Percentiles rank a stretch among this genome's conserved stretches.
These are phyloP conservation scores for Yamadazyma aaseri DNA, from an alignment of 1,139 yeast genomes.

Conservation along the genomic window DNA sequence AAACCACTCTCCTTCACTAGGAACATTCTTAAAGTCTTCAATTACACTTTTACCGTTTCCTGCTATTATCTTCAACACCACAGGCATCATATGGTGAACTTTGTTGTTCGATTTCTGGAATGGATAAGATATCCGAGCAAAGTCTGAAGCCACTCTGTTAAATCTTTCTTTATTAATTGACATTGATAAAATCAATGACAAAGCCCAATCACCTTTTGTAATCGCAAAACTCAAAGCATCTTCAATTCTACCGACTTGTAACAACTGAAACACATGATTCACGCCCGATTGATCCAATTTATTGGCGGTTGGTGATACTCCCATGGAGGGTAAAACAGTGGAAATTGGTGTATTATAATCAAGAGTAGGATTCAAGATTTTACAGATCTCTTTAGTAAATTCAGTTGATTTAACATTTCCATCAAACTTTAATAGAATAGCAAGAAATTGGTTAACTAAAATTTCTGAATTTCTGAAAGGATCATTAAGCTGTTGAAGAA, in stretches of 20 bases:
- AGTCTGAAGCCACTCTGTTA: slow-evolving; percentile 53
- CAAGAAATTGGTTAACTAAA: slow-evolving; percentile 31
- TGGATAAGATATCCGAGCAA: slow-evolving; percentile 36
- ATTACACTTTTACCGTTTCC: slow-evolving; percentile 62
- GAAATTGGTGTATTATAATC: slow-evolving; percentile 22
- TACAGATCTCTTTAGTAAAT: slow-evolving; percentile 27
- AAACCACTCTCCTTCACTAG: slow-evolving; percentile 50
- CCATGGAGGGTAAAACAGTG: slow-evolving; percentile 17
- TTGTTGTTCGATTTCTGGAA: slow-evolving; percentile 42
- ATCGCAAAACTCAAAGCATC: slow-evolving; percentile 66
- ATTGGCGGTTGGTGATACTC: slow-evolving; percentile 30
- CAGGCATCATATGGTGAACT: slow-evolving; percentile 55
- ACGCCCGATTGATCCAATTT: slow-evolving; percentile 38
- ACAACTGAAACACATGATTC: slow-evolving; percentile 31
- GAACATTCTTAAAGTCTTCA: slow-evolving; percentile 42
- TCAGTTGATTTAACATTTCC: slow-evolving; percentile 30
- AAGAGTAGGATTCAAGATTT: slow-evolving; percentile 34
- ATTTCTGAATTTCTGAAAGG: slow-evolving; percentile 22
- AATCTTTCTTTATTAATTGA: slow-evolving; percentile 63
- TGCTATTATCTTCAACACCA: slow-evolving; percentile 61
- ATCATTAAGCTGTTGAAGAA: slow-evolving; percentile 6
- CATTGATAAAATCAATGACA: slow-evolving; percentile 71
- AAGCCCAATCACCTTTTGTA: slow-evolving; percentile 69
- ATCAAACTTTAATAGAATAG: slow-evolving; percentile 25
- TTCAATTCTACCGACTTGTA: slow-evolving; percentile 65